These are phyloP conservation scores for Sphaceloma murrayae DNA, from an alignment of 2,329 filamentous ascomycete species.

Conservation along the genomic window DNA sequence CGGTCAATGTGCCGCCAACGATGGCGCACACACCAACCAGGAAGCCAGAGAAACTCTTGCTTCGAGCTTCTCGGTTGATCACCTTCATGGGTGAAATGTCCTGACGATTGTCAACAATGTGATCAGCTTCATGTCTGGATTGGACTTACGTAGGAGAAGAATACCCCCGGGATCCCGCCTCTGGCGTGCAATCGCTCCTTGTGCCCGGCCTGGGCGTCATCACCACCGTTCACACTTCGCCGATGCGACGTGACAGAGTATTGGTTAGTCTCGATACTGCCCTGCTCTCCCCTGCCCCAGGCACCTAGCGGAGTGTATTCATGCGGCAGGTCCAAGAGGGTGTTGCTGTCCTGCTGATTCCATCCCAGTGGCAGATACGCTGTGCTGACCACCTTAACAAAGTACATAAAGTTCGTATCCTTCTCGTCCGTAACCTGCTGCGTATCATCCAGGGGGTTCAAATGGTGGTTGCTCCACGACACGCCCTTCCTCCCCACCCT, in stretches of 20 bases:
- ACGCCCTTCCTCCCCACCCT: constrained; percentile 48
- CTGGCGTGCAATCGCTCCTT: constrained; percentile 81
- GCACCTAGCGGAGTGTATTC: constrained; percentile 55
- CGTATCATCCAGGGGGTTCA: constrained; percentile 80
- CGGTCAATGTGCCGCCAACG: constrained; percentile 87
- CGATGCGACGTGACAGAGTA: constrained; percentile 97
- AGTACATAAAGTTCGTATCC: constrained; percentile 97
- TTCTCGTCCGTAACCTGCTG: constrained; percentile 69
- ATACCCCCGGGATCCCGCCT: constrained; percentile 91
- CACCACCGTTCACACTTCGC: constrained; percentile 72
- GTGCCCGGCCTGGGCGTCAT: constrained; percentile 78
- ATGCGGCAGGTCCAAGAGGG: constrained; percentile 28
- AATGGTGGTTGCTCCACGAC: constrained; percentile 78
- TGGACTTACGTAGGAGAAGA: constrained; percentile 84
- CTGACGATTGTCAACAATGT: constrained; percentile 33
- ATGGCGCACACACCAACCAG: constrained; percentile 89
- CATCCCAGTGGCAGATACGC: constrained; percentile 89
- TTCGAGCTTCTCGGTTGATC: constrained; percentile 83
- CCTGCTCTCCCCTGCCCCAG: constrained; percentile 56
- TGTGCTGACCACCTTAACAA: constrained; percentile 94
- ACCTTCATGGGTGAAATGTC: constrained; percentile 99
- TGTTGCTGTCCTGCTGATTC: constrained; percentile 49
- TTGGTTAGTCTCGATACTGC: constrained; percentile 93
- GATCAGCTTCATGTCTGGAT: not conserved
- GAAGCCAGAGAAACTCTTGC: constrained; percentile 87